A percentile compares a stretch with the other conserved stretches of the same genome.
Conservation (phyloP, 441 rosid species). For the Melastoma candidum region DNA sequence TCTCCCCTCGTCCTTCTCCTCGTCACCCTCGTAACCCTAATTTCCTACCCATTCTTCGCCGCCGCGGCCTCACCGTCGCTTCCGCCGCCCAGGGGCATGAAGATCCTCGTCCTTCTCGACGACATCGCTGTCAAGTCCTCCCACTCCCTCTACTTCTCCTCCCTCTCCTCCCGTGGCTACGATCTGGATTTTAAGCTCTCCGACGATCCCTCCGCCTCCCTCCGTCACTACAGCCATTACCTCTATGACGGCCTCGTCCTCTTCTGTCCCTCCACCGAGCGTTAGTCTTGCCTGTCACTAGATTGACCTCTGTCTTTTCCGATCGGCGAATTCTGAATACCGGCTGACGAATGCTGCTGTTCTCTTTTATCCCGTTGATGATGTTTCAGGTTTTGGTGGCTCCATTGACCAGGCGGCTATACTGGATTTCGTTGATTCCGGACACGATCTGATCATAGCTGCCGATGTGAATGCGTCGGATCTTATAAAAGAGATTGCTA, state of each 20-base stretch:
- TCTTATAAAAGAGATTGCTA: conserved; percentile 52
- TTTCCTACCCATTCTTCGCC: too few relatives aligned
- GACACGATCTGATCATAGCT: conserved; percentile 70
- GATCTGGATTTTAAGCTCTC: conserved; percentile 72
- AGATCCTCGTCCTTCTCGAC: conserved; percentile 57
- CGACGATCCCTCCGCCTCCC: conserved; percentile 58
- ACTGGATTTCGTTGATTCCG: conserved; percentile 81
- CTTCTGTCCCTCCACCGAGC: conserved; percentile 65
- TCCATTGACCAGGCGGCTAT: conserved; percentile 50
- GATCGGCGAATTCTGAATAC: too few relatives aligned
- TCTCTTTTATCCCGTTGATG: too few relatives aligned
- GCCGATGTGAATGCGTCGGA: conserved; percentile 70
- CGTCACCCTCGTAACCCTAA: too few relatives aligned
- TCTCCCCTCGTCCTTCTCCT: too few relatives aligned
- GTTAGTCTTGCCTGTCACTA: conserved; percentile 17
- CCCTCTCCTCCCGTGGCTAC: conserved; percentile 61
- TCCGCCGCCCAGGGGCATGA: too few relatives aligned
- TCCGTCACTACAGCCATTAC: conserved; percentile 77
- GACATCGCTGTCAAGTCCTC: conserved; percentile 69
- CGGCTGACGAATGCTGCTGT: too few relatives aligned
- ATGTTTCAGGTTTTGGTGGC: conserved; percentile 48
- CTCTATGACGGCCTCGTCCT: conserved; percentile 61
- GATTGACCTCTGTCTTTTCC: neutral
- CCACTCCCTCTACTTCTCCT: conserved; percentile 67
- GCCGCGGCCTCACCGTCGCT: too few relatives aligned